Base-by-base conservation (phyloP, 1,139 yeast species). In the Candida labiduridarum region DNA sequence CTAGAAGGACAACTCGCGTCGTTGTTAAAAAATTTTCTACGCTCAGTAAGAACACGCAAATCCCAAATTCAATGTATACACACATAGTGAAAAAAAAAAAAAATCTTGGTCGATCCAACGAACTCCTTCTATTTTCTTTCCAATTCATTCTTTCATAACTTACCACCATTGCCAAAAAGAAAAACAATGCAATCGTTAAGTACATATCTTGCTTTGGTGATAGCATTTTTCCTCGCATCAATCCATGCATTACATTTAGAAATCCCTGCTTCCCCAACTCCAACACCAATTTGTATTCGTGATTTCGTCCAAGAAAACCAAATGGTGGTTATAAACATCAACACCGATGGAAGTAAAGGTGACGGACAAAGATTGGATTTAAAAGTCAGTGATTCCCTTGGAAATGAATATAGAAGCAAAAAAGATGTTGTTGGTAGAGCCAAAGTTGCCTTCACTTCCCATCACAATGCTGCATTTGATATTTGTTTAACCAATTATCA, bases 231-330 rank as follows among this genome's bases (percentile, higher is more conserved):
- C 59, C 40, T 60, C 59, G 50, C 67, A 19, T 44, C 65, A 25
- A 65, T 59, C 38, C 51, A 61, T 44, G 75, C 72, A 33, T 69
- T 76, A 56, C 75, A 73, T 55, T 59, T 76, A 58, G 81, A 76
- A 35, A 64, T 76, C 16, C 71, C 70, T 39, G 74, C 80, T 34
- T 57, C 59, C 8, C 57, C 66, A 10, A 61, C 63, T 43, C 72
- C 79, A 46, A 68, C 56, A 59, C 80, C 72, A 56, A 78, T 64
- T 58, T 92, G 99, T 76, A 82, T 92, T 56, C 87, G 98, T 66
- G 97, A 92, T 67, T 92, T 92, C 65, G 96, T 89, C 48, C 76
- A 81, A 49, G 87, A 84, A 59, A 91, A 89, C 51, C 94, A 90
- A 64, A 71, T 91, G 61, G 97, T 92, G 31, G 96, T 90, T 44